Evolutionary conservation across 805 yeast species (phyloP), one percentile per base, ranked within the genome.

Genomic region (Pichia exigua): DNA sequence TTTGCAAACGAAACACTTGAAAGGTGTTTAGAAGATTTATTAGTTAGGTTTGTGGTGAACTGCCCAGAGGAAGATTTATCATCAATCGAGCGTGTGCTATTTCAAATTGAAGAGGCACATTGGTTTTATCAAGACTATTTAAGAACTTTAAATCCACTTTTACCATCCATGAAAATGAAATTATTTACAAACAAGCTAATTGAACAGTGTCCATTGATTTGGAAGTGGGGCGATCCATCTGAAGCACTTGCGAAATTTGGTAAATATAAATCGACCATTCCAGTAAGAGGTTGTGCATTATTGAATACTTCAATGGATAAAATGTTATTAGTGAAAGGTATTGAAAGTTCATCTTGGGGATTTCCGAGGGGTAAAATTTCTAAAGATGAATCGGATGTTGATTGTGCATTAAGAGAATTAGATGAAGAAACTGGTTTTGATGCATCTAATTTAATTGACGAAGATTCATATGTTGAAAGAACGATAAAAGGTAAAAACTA

Each of bases 291-390:
- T 32, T 94, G 92, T 44, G 96, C 96, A 10, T 73, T 95, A 49
- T 76, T 94, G 61, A 90, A 88, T 63, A 73, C 77, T 49, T 77
- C 76, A 35, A 65, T 89, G 71, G 78, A 82, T 51, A 88, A 87
- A 62, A 72, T 88, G 12, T 64, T 95, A 28, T 70, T 94, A 57
- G 95, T 94, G 6, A 83, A 87, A 63, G 97, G 97, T 4, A 82
- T 83, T 47, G 95, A 87, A 56, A 78, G 90, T 13, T 69, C 72
- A 32, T 70, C 85, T 1, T 94, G 98, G 98, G 86, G 96, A 9
- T 94, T 94, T 62, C 99, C 99, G 7, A 75, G 96, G 65, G 99
- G 99, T 7, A 94, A 94, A 68, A 94, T 94, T 52, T 87, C 95
- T 40, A 91, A 94, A 64, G 95, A 84, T 63, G 99, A 94, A 71